Percentiles rank a stretch among this genome's conserved stretches.
phyloP scores from a whole-genome alignment of 2,329 filamentous ascomycete species.

The Plectosphaerella sp. region DNA sequence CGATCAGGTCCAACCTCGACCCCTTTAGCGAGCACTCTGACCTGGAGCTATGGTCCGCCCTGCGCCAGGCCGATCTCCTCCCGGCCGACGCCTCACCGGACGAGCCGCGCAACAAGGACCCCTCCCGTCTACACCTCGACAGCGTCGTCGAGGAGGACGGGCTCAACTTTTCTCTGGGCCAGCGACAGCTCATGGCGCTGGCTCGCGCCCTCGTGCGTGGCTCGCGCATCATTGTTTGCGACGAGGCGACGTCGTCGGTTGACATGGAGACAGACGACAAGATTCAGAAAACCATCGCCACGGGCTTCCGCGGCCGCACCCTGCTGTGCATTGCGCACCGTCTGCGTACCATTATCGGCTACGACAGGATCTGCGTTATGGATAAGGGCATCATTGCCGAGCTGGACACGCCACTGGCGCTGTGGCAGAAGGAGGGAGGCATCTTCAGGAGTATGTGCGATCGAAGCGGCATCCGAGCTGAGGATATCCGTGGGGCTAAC shows the following conservation, averaged over 20 bases:
- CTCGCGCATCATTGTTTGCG: slow-evolving; percentile 90
- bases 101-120: slow-evolving; percentile 20
- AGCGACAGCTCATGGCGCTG: slow-evolving; percentile 92
- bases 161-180: slow-evolving; percentile 90
- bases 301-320: slow-evolving; percentile 81
- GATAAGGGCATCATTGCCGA: slow-evolving; percentile 84
- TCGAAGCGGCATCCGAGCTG: slow-evolving; percentile 66
- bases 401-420: slow-evolving; percentile 67
- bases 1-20: slow-evolving; percentile 74
- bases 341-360: slow-evolving; percentile 85
- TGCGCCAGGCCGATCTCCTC: slow-evolving; percentile 73
- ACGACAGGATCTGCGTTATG: slow-evolving; percentile 97
- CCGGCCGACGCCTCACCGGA: slow-evolving; percentile 29
- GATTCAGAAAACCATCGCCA: slow-evolving; percentile 85
- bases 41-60: slow-evolving; percentile 70
- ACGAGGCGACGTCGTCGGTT: slow-evolving; percentile 89
- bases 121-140: slow-evolving; percentile 74
- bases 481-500: slow-evolving; percentile 46
- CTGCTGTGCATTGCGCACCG: slow-evolving; percentile 90
- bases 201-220: slow-evolving; percentile 84
- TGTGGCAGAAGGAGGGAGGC: slow-evolving; percentile 66
- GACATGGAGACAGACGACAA: slow-evolving; percentile 97
- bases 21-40: slow-evolving; percentile 77
- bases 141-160: slow-evolving; percentile 87
- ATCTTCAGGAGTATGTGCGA: slow-evolving; percentile 93